Base-by-base conservation (phyloP, 2,329 filamentous ascomycete genomes). In the Fusarium sp. region DNA sequence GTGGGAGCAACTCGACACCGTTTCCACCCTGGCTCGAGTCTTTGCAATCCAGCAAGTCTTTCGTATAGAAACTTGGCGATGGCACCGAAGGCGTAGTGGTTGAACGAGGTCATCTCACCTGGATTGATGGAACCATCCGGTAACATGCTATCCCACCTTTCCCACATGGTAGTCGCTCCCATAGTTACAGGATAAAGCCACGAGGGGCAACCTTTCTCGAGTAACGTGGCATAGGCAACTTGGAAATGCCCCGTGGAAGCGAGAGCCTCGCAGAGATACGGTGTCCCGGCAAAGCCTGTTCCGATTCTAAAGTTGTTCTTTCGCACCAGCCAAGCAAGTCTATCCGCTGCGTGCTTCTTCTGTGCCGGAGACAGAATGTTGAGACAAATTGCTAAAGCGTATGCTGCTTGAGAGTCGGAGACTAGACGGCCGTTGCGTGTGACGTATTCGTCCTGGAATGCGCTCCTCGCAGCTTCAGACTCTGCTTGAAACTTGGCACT, bases 141-240 rank as follows among this genome's bases (percentile, higher is more conserved):
- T 8, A 79, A 61, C 67, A 82, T 76, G 16, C 74, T 76, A 20
- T 83, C 78, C 81, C 80, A 82, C 5, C 81, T 76, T 68, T 82
- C 81, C 81, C 80, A 83, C 1, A 79, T 77, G 0, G 80, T 82
- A 0, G 81, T 83, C 0, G 77, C 79, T 5, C 77, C 78, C 77
- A 81, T 81, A 1, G 68, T 75, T 1, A 82, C 75, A 1, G 77
- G 78, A 34, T 82, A 82, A 2, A 77, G 71, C 81, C 80, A 82
- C 0, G 74, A 78, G 0, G 80, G 80, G 2, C 76, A 77, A 4
- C 73, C 62, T 3, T 74, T 74, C n/a, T 80, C 70, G 3, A 79
- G 66, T 0, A 82, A 64, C 78, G 81, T 81, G 10, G 75, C 72
- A 55, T 81, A 81, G 5, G 68, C 67, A 1, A 67, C 40, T 6